Conservation (phyloP, 768 basidiomycete species). For the Lactifluus echinatus region DNA sequence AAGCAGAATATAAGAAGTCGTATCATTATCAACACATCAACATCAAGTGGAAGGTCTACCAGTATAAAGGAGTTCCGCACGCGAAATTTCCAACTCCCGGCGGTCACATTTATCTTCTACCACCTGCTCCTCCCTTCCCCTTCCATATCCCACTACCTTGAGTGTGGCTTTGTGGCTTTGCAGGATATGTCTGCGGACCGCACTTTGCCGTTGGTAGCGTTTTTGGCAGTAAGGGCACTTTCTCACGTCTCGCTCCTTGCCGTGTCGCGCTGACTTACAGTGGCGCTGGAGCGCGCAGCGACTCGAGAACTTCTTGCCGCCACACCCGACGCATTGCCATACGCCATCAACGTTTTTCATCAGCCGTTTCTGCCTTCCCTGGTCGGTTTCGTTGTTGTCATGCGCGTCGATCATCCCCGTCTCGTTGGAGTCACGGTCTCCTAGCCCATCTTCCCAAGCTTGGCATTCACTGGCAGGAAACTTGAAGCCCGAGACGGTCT, state of each 20-base stretch:
- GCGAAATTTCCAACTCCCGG: too few relatives aligned
- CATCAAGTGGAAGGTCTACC: too few relatives aligned
- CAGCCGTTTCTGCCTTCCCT: background rate
- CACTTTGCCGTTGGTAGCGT: rapidly evolving
- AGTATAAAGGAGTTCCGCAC: too few relatives aligned
- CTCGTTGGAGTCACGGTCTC: background rate
- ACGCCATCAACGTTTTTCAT: background rate
- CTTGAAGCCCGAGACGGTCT: background rate
- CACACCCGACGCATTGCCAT: background rate
- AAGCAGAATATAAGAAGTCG: too few relatives aligned
- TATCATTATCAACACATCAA: too few relatives aligned
- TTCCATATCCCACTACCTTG: too few relatives aligned
- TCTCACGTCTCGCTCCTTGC: background rate
- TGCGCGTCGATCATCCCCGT: background rate
- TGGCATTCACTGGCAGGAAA: background rate
- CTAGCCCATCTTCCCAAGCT: background rate
- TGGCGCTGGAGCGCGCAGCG: background rate
- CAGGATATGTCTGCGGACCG: background rate
- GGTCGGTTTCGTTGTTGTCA: background rate
- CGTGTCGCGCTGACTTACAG: background rate
- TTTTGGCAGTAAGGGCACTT: background rate
- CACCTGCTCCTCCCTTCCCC: too few relatives aligned
- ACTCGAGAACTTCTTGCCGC: background rate
- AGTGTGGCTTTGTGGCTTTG: background rate
- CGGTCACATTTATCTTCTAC: too few relatives aligned